phyloP scores from a whole-genome alignment of 345 rosid species.

The Citrus maxima region DNA sequence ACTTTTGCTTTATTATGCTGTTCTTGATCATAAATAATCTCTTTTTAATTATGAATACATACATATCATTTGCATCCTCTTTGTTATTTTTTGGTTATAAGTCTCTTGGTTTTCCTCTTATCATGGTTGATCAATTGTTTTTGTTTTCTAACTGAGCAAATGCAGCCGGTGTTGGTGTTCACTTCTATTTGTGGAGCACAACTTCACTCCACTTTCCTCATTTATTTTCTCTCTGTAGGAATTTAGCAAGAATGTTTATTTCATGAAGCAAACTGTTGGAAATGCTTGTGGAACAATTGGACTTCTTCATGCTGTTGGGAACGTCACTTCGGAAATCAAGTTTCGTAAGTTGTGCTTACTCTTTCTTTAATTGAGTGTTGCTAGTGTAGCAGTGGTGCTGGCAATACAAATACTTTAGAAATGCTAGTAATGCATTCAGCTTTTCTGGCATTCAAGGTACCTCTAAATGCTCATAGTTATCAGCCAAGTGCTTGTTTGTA shows the following conservation, averaged over 20 bases:
- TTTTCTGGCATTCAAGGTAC: not conserved
- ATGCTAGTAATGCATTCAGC: not conserved
- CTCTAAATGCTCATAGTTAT: not conserved
- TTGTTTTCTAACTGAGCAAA: not conserved
- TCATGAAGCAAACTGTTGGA: slow-evolving; percentile 95
- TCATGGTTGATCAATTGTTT: not conserved
- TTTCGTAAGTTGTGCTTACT: slow-evolving; percentile 48
- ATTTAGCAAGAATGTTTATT: slow-evolving; percentile 62
- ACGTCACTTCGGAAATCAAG: slow-evolving; percentile 67
- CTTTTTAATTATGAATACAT: not conserved
- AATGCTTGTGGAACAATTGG: slow-evolving; percentile 99
- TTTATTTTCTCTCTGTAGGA: slow-evolving; percentile 37
- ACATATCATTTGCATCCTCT: not conserved
- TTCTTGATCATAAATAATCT: not conserved
- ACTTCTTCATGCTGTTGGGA: slow-evolving; percentile 93
- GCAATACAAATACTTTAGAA: not conserved
- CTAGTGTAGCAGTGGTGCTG: not conserved
- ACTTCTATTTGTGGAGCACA: not conserved
- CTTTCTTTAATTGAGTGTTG: not conserved
- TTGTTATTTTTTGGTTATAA: not conserved
- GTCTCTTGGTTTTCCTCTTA: not conserved
- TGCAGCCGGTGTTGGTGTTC: not conserved
- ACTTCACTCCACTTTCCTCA: not conserved
- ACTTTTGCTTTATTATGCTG: not conserved
- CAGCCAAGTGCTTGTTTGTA: not conserved